phyloP scores from a whole-genome alignment of 2,329 filamentous ascomycete genomes.

The Colletotrichum shisoi region DNA sequence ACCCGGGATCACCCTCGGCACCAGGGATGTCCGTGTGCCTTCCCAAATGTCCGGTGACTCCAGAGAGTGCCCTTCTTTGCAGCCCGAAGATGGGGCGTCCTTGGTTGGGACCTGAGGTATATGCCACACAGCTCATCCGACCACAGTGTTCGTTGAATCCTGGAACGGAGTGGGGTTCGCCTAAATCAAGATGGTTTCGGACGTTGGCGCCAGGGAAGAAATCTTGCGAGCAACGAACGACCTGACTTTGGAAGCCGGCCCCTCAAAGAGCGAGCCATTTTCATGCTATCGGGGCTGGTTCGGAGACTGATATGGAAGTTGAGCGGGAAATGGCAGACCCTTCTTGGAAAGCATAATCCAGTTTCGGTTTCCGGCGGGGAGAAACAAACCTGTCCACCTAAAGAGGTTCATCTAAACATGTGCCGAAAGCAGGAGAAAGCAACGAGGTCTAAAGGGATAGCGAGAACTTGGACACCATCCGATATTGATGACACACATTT shows the following conservation, averaged over 20 bases:
- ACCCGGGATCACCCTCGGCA: background rate
- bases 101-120: constrained; percentile 3
- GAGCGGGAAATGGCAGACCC: background rate
- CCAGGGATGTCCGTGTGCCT: background rate
- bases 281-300: constrained; percentile 28
- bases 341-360: background rate
- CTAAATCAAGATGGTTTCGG: constrained; percentile 11
- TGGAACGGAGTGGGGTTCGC: constrained; percentile 3
- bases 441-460: constrained; percentile 21
- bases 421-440: constrained; percentile 36
- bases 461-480: constrained; percentile 27
- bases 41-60: background rate
- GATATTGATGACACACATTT: constrained; percentile 30
- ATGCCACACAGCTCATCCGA: constrained; percentile 20
- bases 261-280: constrained; percentile 20
- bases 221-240: constrained; percentile 26
- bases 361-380: constrained; percentile 2
- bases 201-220: constrained; percentile 4
- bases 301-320: constrained; percentile 6
- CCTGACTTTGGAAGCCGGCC: constrained; percentile 25
- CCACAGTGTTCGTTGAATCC: constrained; percentile 1
- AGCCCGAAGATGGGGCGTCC: background rate
- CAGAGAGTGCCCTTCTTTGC: background rate
- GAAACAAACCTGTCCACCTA: constrained; percentile 14
- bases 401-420: constrained; percentile 29